phyloP scores from a whole-genome alignment of 768 basidiomycete genomes.

The Cytidiella melzeri region DNA sequence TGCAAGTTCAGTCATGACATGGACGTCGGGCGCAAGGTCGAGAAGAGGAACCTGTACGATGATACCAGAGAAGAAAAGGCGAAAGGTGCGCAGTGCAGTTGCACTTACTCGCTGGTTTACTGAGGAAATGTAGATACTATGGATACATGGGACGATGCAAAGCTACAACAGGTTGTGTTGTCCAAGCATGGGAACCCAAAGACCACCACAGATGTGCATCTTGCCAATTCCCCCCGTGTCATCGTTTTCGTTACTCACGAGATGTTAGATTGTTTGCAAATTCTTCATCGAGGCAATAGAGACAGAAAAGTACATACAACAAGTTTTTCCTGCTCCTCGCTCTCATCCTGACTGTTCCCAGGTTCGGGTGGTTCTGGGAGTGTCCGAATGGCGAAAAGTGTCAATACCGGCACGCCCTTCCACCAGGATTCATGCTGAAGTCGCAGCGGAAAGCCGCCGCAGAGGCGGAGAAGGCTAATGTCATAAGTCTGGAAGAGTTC shows the following conservation, averaged over 20 bases:
- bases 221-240: conserved; percentile 1
- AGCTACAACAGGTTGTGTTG: conserved; percentile 79
- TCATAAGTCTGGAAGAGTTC: conserved; percentile 94
- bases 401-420: conserved; percentile 92
- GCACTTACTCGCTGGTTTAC: background rate
- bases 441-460: conserved; percentile 89
- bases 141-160: conserved; percentile 97
- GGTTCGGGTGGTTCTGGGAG: conserved; percentile 96
- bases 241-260: conserved; percentile 1
- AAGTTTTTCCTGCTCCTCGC: background rate
- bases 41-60: conserved; percentile 93
- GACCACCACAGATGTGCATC: conserved; percentile 81
- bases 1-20: conserved; percentile 98
- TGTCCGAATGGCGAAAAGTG: conserved; percentile 86
- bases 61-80: conserved; percentile 81
- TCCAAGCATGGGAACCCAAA: conserved; percentile 87
- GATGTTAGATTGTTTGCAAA: conserved; percentile 91
- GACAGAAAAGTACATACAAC: conserved; percentile 55
- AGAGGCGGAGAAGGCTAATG: conserved; percentile 83
- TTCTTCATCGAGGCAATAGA: conserved; percentile 96
- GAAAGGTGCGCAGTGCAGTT: conserved; percentile 41
- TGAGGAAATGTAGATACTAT: conserved; percentile 66
- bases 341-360: conserved; percentile 16
- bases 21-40: conserved; percentile 83
- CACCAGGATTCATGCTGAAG: conserved; percentile 93